Base-by-base conservation (phyloP, 768 basidiomycete genomes). In the Phylloporus scabripes region DNA sequence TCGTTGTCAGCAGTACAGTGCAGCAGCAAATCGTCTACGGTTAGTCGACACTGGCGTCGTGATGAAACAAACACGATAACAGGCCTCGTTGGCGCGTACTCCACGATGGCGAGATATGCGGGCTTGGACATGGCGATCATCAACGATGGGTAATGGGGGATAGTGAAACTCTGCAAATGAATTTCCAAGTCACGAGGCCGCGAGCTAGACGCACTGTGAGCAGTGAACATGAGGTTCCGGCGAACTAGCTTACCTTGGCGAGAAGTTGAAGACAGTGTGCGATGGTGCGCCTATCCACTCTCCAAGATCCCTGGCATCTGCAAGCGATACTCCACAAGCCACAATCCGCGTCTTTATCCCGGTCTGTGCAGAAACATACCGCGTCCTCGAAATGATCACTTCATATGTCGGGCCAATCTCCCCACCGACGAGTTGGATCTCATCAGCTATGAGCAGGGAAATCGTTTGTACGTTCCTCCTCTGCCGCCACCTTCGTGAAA, bases 51-150 rank as follows among this genome's bases (percentile, higher is more conserved):
- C 65, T 99, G 96, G 46, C 91, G 84, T 17, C 95, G 79, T 17
- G 92, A 92, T 0, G 92, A 87, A 0, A 98, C 95, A 52, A 98
- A 98, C 53, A 90, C 71, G 58, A 98, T 86, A 54, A 92, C 90
- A 0, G 94, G 94, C 58, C 88, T 90, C 4, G 80, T 76, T 0
- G 83, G 78, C 0, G 96, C 85, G 55, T 92, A 84, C 62, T 99
- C 95, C 38, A 83, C 72, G 52, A 97, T 87, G 26, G 94, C 85
- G 7, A 98, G 80, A 65, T 97, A 98, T 0, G 95, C 90, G 0
- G 96, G 96, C 64, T 98, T 98, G 8, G 94, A 93, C 96, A 99
- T 98, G 39, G 93, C 80, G 51, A 98, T 92, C 95, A 99, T 98
- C 36, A 99, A 74, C 0, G 93, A 96, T 0, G 96, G 93, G 81